Evolutionary conservation across 257 asterid species (phyloP).

Genomic region (Eustoma russellianum): DNA sequence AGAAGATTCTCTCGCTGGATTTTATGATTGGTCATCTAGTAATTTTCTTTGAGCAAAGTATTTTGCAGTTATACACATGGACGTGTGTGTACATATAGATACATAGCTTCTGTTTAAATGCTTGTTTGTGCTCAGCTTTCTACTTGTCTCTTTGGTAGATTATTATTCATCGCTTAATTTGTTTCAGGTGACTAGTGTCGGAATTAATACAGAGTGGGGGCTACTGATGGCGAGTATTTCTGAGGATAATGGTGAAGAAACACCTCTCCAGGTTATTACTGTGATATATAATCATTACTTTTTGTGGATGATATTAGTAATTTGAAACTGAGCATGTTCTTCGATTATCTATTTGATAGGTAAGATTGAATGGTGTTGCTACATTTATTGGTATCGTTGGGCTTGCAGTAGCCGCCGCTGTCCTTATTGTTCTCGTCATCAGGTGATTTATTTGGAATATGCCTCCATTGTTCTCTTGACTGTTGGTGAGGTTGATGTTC

Average conservation of each 20-base stretch:
- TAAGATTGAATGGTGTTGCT: slow-evolving; percentile 89
- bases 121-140: neutral
- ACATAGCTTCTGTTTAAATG: no score
- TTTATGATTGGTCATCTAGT: no score
- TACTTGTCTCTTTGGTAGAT: neutral
- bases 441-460: slow-evolving; percentile 37
- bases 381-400: slow-evolving; percentile 90
- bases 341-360: slow-evolving; percentile 30
- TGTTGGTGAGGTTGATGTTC: no score
- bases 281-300: slow-evolving; percentile 5
- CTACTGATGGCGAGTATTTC: slow-evolving; percentile 96
- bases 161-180: neutral
- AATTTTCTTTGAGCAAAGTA: no score
- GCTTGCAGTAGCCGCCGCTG: slow-evolving; percentile 63
- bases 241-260: slow-evolving; percentile 97
- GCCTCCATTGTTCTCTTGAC: no score
- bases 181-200: slow-evolving; percentile 78
- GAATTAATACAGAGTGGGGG: slow-evolving; percentile 97
- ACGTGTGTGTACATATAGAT: no score
- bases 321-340: neutral
- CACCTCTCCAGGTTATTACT: slow-evolving; percentile 77
- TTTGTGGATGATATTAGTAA: neutral
- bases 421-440: slow-evolving; percentile 60
- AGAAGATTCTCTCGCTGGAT: no score
- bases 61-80: no score